Evolutionary conservation across 2,329 filamentous ascomycete genomes (phyloP).

Genomic region (Aspergillus phoenicis): DNA sequence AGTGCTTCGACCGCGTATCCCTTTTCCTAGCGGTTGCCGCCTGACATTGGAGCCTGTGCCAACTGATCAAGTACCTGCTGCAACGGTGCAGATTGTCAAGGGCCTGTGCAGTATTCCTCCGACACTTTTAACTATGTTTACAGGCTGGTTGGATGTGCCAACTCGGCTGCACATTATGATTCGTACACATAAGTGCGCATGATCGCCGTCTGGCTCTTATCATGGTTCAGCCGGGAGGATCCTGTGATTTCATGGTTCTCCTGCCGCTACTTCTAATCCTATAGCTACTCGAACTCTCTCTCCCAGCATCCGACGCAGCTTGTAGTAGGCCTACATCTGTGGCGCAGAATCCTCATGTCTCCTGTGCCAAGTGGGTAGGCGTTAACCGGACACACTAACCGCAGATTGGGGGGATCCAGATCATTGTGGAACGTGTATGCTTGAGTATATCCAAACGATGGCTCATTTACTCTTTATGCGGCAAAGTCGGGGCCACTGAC

Average conservation of each 20-base stretch:
- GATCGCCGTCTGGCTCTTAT: not conserved
- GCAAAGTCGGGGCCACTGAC: conserved; percentile 8
- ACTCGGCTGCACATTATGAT: not conserved
- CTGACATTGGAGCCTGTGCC: not conserved
- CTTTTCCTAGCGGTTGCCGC: not conserved
- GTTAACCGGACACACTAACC: not conserved
- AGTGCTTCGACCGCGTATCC: not conserved
- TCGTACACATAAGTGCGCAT: not conserved
- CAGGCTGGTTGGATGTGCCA: not conserved
- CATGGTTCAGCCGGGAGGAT: not conserved
- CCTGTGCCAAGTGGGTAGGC: not conserved
- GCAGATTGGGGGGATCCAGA: not conserved
- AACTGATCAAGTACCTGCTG: not conserved
- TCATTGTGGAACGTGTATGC: not conserved
- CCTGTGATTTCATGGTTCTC: not conserved
- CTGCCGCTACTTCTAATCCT: not conserved
- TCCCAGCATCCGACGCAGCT: not conserved
- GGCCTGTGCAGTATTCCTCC: not conserved
- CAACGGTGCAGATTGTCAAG: not conserved
- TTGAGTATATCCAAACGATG: not conserved
- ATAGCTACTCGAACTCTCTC: not conserved
- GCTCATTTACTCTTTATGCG: conserved; percentile 14
- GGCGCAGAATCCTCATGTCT: not conserved
- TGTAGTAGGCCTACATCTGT: not conserved
- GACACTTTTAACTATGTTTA: not conserved